Evolutionary conservation across 2,329 filamentous ascomycete species (phyloP).

Genomic region (Microsporum ferrugineum): DNA sequence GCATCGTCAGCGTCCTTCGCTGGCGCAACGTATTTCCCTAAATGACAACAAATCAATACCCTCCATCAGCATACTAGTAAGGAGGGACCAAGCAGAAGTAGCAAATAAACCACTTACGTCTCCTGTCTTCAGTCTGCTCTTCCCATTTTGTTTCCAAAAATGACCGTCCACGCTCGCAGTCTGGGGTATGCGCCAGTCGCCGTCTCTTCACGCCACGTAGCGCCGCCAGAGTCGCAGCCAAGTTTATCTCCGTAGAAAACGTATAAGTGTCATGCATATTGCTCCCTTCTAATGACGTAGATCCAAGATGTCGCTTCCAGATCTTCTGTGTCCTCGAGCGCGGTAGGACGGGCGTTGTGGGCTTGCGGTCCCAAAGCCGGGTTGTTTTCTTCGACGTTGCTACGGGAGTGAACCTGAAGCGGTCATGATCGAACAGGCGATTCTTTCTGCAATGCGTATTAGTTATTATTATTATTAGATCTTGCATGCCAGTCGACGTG

Average conservation of each 20-base stretch:
- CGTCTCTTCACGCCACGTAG: constrained; percentile 29
- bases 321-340: constrained; percentile 34
- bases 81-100: not conserved
- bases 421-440: constrained; percentile 9
- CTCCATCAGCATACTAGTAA: not conserved
- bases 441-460: not conserved
- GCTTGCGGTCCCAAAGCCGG: constrained; percentile 37
- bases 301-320: constrained; percentile 35
- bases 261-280: constrained; percentile 14
- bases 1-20: not conserved
- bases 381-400: constrained; percentile 25
- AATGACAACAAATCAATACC: not conserved
- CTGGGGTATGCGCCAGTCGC: constrained; percentile 17
- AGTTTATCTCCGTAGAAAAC: constrained; percentile 26
- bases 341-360: constrained; percentile 30
- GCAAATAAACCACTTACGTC: constrained; percentile 20
- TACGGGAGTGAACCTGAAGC: constrained; percentile 34
- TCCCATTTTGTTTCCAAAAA: constrained; percentile 36
- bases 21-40: constrained; percentile 5
- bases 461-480: not conserved
- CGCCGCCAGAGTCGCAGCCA: constrained; percentile 19
- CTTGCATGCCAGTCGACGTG: not conserved
- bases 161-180: constrained; percentile 20
- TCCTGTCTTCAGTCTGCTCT: constrained; percentile 20
- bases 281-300: constrained; percentile 18